Evolutionary conservation across 1,139 yeast species (phyloP).

Genomic region (Yamadazyma siamensis): DNA sequence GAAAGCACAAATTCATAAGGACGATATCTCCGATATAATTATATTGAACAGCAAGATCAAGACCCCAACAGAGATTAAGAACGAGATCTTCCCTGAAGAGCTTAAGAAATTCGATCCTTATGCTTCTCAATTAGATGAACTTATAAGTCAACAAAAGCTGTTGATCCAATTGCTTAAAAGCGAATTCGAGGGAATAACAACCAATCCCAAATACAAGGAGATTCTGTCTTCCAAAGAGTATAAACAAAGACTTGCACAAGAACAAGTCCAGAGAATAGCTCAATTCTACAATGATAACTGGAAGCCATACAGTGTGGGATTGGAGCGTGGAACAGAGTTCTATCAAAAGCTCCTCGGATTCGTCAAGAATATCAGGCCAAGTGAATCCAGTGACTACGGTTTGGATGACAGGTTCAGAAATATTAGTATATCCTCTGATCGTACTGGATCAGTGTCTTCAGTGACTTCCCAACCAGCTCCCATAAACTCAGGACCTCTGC

Average conservation of each 20-base stretch:
- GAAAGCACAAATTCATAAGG: conserved; percentile 70
- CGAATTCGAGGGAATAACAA: conserved; percentile 55
- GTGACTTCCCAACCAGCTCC: no score
- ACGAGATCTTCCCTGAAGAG: conserved; percentile 65
- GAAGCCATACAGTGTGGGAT: conserved; percentile 57
- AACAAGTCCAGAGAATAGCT: conserved; percentile 35
- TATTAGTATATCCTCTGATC: conserved; percentile 8
- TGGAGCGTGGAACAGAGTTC: conserved; percentile 58
- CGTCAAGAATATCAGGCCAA: no score
- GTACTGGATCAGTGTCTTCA: no score
- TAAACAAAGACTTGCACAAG: conserved; percentile 19
- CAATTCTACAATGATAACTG: conserved; percentile 53
- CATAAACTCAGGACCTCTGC: no score
- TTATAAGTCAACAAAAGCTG: conserved; percentile 60
- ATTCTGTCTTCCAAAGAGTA: conserved; percentile 33
- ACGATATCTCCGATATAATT: conserved; percentile 79
- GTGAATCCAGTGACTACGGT: not conserved
- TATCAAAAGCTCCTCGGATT: conserved; percentile 54
- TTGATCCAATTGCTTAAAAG: conserved; percentile 55
- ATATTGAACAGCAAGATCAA: conserved; percentile 62
- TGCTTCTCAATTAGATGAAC: conserved; percentile 62
- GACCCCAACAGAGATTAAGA: conserved; percentile 54
- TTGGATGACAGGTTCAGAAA: conserved; percentile 7
- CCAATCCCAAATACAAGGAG: conserved; percentile 40
- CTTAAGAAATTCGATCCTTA: conserved; percentile 74